Evolutionary conservation across 2,329 filamentous ascomycete genomes (phyloP), one percentile per base, ranked within the genome.

Genomic region (Fusarium clavum): DNA sequence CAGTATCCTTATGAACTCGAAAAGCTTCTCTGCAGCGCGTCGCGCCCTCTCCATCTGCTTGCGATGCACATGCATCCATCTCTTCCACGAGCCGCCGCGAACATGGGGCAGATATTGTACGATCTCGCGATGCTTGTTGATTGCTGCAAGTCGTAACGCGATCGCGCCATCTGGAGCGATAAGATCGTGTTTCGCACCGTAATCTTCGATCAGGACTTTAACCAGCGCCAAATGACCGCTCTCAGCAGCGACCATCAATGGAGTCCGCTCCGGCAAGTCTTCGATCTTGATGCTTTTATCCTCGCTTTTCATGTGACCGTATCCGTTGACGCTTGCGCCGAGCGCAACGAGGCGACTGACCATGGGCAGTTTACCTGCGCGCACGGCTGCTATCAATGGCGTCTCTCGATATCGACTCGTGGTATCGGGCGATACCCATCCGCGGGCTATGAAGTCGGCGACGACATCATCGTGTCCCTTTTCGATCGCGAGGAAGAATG

Each of bases 151-250:
- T 2, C 83, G 80, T 16, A 85, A 73, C 1, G 84, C 83, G 2
- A 81, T 77, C 53, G 83, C 79, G 0, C 83, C 84, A 55, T 85
- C 83, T 7, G 82, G 81, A 1, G 83, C 82, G 11, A 85, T 75
- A 8, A 83, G 53, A 2, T 76, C 71, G 69, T 85, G 83, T 65
- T 85, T 79, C 14, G 83, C 83, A 20, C 76, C 73, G 24, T 80
- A 80, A 14, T 80, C 78, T 20, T 82, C 77, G 48, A 81, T 73
- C 14, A 86, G 73, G 2, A 84, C 72, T 64, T 76, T 79, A 32
- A 82, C 83, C 6, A 85, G 62, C 6, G 80, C 76, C 6, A 84
- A 65, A 12, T 80, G 77, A 3, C 83, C 84, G 2, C 64, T 59
- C 25, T 76, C 73, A 2, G 84, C 83, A 4, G 84, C 84, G 1